Evolutionary conservation across 306 rosid genomes (phyloP).

Genomic region (Adenanthera pavonina): DNA sequence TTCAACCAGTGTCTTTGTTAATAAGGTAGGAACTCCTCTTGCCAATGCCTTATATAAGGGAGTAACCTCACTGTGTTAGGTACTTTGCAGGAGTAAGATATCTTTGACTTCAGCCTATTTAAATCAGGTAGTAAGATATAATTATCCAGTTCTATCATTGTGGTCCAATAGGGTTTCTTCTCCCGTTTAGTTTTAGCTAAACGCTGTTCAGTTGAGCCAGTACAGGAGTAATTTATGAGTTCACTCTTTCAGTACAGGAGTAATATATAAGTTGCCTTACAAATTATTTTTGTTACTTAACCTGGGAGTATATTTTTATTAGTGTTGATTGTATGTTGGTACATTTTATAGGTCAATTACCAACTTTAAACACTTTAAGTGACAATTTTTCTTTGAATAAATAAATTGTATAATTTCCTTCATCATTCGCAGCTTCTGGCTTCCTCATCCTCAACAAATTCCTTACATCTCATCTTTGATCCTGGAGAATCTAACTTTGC

Average conservation of each 20-base stretch:
- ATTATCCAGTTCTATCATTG: background rate
- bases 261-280: too few relatives aligned
- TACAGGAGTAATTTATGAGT: background rate
- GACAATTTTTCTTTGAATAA: background rate
- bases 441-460: slow-evolving; percentile 46
- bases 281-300: slow-evolving; percentile 14
- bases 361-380: background rate
- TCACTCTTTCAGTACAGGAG: background rate
- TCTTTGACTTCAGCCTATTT: background rate
- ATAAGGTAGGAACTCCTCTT: slow-evolving; percentile 47
- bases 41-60: background rate
- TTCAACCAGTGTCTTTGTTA: slow-evolving; percentile 47
- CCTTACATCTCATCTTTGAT: slow-evolving; percentile 46
- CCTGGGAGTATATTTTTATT: background rate
- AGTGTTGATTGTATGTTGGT: slow-evolving; percentile 7
- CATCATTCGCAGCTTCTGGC: slow-evolving; percentile 57
- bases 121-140: background rate
- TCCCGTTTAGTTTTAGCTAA: background rate
- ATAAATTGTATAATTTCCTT: background rate
- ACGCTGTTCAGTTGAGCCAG: background rate
- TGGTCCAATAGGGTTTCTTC: background rate
- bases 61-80: slow-evolving; percentile 19
- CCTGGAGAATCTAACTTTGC: slow-evolving; percentile 46
- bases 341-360: background rate
- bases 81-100: slow-evolving; percentile 22